Percentiles rank a stretch among this genome's conserved stretches.
Conservation (phyloP, 495 filamentous ascomycete genomes). For the Acidomyces sp. region DNA sequence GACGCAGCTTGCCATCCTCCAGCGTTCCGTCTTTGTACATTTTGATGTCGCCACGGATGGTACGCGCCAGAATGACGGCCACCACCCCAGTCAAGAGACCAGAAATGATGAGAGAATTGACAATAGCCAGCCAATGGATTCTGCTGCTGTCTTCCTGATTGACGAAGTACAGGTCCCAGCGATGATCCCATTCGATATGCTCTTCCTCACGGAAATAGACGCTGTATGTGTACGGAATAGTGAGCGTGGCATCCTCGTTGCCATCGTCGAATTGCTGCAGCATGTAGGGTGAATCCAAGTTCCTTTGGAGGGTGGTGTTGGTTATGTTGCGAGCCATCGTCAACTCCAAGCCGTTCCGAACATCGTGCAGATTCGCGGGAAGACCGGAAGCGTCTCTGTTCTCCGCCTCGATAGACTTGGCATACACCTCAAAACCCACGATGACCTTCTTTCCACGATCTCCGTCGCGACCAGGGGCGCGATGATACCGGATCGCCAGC, state of each 20-base stretch:
- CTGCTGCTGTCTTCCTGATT: slow-evolving; percentile 75
- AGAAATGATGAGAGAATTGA: slow-evolving; percentile 82
- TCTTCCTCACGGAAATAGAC: slow-evolving; percentile 85
- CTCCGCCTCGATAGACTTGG: slow-evolving; percentile 62
- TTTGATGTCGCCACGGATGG: slow-evolving; percentile 70
- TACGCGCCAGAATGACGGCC: slow-evolving; percentile 72
- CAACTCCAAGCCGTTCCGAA: slow-evolving; percentile 52
- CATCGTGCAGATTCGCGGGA: slow-evolving; percentile 49
- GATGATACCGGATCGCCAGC: slow-evolving; percentile 71
- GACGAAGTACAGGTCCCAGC: slow-evolving; percentile 90
- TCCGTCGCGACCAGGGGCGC: slow-evolving; percentile 54
- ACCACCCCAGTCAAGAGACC: slow-evolving; percentile 71
- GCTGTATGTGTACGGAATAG: slow-evolving; percentile 81
- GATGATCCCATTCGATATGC: slow-evolving; percentile 67
- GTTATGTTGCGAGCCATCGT: slow-evolving; percentile 50
- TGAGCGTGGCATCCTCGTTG: slow-evolving; percentile 45
- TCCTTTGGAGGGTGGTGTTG: slow-evolving; percentile 38
- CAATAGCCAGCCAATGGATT: slow-evolving; percentile 85
- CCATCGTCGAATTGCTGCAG: slow-evolving; percentile 33
- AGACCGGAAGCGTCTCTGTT: slow-evolving; percentile 51
- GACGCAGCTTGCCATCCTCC: slow-evolving; percentile 55
- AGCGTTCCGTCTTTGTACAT: slow-evolving; percentile 49
- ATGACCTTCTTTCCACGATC: slow-evolving; percentile 66
- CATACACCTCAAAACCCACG: slow-evolving; percentile 85
- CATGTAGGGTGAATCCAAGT: slow-evolving; percentile 47